phyloP scores from a whole-genome alignment of 352 stramenopile genomes.

The Pythium utonaiense region DNA sequence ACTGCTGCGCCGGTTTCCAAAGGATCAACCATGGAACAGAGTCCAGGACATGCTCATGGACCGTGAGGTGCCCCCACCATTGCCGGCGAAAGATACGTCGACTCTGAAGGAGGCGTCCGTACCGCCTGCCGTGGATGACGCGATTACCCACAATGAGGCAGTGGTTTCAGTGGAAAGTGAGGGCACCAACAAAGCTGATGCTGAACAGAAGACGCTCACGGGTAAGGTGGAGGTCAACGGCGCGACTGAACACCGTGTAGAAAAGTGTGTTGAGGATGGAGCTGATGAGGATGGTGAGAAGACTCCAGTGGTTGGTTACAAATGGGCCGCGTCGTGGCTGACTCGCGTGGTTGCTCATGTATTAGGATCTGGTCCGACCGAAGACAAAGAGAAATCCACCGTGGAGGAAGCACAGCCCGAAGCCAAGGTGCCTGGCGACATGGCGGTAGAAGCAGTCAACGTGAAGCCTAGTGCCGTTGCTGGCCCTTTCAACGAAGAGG shows the following conservation, averaged over 20 bases:
- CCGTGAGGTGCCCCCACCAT: conserved; percentile 9
- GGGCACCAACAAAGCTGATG: not conserved
- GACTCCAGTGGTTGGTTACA: not conserved
- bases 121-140: not conserved
- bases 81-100: not conserved
- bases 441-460: not conserved
- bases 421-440: not conserved
- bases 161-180: not conserved
- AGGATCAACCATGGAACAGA: not conserved
- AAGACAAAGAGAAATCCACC: not conserved
- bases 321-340: not conserved
- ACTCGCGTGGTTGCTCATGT: not conserved
- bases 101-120: not conserved
- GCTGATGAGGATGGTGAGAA: not conserved
- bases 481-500: not conserved
- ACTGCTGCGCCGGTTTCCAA: conserved; percentile 17
- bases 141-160: not conserved
- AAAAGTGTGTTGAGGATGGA: not conserved
- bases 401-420: not conserved
- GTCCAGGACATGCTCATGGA: conserved; percentile 15
- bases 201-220: not conserved
- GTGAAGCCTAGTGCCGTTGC: too few relatives aligned
- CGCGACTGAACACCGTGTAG: not conserved
- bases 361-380: not conserved
- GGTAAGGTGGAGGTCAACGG: too few relatives aligned